These are phyloP conservation scores for Globisporangium okanoganense DNA, from an alignment of 352 stramenopile species.

Conservation along the genomic window DNA sequence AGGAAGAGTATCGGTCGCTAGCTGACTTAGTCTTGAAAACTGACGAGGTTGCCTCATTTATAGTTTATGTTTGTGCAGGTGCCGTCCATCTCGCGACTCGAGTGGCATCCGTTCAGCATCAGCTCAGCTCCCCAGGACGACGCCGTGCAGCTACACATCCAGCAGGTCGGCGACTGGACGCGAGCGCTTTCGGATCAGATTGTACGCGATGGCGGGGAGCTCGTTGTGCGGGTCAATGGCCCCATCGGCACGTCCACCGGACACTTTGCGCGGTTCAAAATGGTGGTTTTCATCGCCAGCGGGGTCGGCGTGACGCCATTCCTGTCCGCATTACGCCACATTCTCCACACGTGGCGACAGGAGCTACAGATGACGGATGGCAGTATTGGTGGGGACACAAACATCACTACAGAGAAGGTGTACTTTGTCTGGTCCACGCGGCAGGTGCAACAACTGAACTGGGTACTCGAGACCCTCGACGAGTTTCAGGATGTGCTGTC, in stretches of 20 bases:
- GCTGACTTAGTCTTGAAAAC: background rate
- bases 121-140: slow-evolving; percentile 45
- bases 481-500: slow-evolving; percentile 28
- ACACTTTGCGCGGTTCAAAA: slow-evolving; percentile 25
- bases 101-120: slow-evolving; percentile 85
- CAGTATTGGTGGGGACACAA: too few relatives aligned
- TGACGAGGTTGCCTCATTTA: background rate
- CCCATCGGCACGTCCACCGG: slow-evolving; percentile 28
- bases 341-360: slow-evolving; percentile 26
- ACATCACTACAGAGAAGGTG: slow-evolving; percentile 1
- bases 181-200: slow-evolving; percentile 8
- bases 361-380: background rate
- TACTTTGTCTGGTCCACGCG: slow-evolving; percentile 30
- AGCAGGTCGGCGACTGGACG: slow-evolving; percentile 45
- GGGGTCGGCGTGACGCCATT: slow-evolving; percentile 45
- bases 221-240: slow-evolving; percentile 23
- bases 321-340: slow-evolving; percentile 37
- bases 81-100: slow-evolving; percentile 36
- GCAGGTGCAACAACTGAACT: slow-evolving; percentile 15
- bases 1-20: background rate
- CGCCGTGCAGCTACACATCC: slow-evolving; percentile 37
- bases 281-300: slow-evolving; percentile 26
- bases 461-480: slow-evolving; percentile 17
- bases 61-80: slow-evolving; percentile 71
- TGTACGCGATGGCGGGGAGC: background rate